Evolutionary conservation across 1,139 yeast species (phyloP), one percentile per base, ranked within the genome.

Genomic region (Hyphopichia fennica): DNA sequence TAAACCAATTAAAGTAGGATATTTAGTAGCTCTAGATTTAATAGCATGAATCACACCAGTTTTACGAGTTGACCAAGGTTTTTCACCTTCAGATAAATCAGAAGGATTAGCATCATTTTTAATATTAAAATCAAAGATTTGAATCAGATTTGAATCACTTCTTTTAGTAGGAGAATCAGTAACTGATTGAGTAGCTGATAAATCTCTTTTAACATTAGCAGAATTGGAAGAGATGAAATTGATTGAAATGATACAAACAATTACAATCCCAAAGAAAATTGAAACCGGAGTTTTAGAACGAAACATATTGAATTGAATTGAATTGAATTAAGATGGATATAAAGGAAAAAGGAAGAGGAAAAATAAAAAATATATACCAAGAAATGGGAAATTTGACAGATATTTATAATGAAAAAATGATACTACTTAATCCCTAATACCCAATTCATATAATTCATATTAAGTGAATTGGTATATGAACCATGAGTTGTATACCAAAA

Each of bases 111-210:
- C 69, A 28, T 38, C 37, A 19, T 38, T 38, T 15, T 79, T 60
- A 42, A 74, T 65, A 47, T 75, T 75, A 52, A 73, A 69, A n/a
- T 70, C 62, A 52, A 72, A 73, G 4, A 75, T 47, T 22, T 75
- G 41, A 19, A 38, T 22, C 4, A 13, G 25, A 17, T 31, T 17
- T 10, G 30, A 11, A 10, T 29, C 17, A n/a, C 11, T 11, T 25
- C 28, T 25, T 10, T 25, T 25, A 10, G 28, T 25, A 9, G 28
- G 28, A 9, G 8, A n/a, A 4, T 34, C 36, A 7, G 5, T 16
- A 20, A 15, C 23, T 4, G 33, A 13, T 29, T 29, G 5, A 4
- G 19, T 16, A 5, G 19, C 18, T 7, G 7, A 9, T 14, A 25
- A 25, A 23, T 34, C 36, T 19, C 36, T 34, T 23, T 34, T 34